phyloP scores from a whole-genome alignment of 2,329 filamentous ascomycete species.

The Pseudopithomyces maydicus region DNA sequence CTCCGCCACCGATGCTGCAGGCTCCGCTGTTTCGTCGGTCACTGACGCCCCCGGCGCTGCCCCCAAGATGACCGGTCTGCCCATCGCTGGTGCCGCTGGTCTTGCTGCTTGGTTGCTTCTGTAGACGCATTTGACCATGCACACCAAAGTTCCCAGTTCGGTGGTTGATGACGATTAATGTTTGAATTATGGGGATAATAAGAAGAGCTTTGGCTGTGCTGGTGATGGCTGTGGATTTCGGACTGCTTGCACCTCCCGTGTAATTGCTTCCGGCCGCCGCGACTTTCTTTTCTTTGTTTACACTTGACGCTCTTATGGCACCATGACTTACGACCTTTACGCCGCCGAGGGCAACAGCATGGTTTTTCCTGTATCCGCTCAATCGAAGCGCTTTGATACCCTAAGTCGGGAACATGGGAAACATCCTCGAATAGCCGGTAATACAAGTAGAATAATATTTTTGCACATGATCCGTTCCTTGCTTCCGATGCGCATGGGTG shows the following conservation, averaged over 20 bases:
- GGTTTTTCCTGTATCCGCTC: slow-evolving; percentile 25
- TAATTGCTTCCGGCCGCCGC: slow-evolving; percentile 9
- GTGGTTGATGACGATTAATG: slow-evolving; percentile 43
- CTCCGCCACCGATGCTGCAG: slow-evolving; percentile 15
- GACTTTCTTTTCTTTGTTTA: slow-evolving; percentile 20
- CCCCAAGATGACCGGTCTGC: slow-evolving; percentile 42
- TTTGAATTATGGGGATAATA: slow-evolving; percentile 13
- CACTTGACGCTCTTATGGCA: slow-evolving; percentile 20
- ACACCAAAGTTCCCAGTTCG: slow-evolving; percentile 25
- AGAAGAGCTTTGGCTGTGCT: slow-evolving; percentile 30
- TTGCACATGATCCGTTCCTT: neutral
- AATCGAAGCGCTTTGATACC: slow-evolving; percentile 38
- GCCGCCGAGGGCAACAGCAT: slow-evolving; percentile 15
- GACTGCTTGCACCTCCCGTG: slow-evolving; percentile 17
- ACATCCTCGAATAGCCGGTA: slow-evolving; percentile 20
- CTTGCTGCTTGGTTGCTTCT: slow-evolving; percentile 44
- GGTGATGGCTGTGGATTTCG: slow-evolving; percentile 16
- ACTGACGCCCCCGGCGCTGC: slow-evolving; percentile 21
- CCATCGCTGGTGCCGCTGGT: slow-evolving; percentile 43
- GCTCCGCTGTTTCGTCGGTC: slow-evolving; percentile 14
- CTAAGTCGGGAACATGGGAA: slow-evolving; percentile 20
- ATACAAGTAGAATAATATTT: slow-evolving; percentile 25
- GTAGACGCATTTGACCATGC: slow-evolving; percentile 29
- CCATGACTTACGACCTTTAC: slow-evolving; percentile 32
- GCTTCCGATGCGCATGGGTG: neutral